Evolutionary conservation across 352 stramenopile species (phyloP).

Genomic region (Pythium guiyangense): DNA sequence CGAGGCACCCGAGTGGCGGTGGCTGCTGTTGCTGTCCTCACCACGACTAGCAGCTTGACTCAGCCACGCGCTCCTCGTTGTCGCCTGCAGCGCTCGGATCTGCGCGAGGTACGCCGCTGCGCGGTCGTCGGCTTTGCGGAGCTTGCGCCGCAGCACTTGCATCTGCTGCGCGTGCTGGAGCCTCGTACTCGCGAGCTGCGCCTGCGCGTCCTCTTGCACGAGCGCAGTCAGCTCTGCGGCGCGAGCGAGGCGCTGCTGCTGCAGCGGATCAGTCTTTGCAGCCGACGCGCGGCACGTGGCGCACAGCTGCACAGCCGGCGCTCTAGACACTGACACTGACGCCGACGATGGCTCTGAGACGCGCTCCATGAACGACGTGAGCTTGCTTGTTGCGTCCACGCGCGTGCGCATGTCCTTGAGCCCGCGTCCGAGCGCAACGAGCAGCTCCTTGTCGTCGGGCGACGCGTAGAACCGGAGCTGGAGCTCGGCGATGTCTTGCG

Average conservation of each 20-base stretch:
- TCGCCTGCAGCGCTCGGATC: constrained; percentile 15
- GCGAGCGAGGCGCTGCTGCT: constrained; percentile 17
- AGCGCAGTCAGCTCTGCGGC: constrained; percentile 19
- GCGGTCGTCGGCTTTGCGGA: constrained; percentile 14
- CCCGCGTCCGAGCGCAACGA: constrained; percentile 42
- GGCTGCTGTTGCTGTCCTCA: not conserved
- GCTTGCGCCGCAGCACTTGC: no score
- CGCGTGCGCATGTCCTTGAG: constrained; percentile 43
- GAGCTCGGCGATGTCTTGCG: constrained; percentile 47
- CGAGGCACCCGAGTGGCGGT: no score
- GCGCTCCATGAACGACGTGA: constrained; percentile 6
- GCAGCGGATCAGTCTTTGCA: constrained; percentile 1
- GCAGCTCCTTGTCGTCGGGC: constrained; percentile 33
- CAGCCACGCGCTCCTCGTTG: constrained; percentile 11
- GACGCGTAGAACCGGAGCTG: constrained; percentile 52
- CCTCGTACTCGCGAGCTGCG: constrained; percentile 21
- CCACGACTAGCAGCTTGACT: not conserved
- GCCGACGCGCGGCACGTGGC: not conserved
- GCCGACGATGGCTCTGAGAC: not conserved
- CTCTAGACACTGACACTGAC: not conserved
- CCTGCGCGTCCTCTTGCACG: constrained; percentile 21
- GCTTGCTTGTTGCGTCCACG: constrained; percentile 3
- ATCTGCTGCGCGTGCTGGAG: no score
- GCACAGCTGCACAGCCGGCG: not conserved
- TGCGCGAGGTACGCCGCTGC: constrained; percentile 21